Conservation (phyloP, 495 filamentous ascomycete genomes). For the Neurospora cerealis region DNA sequence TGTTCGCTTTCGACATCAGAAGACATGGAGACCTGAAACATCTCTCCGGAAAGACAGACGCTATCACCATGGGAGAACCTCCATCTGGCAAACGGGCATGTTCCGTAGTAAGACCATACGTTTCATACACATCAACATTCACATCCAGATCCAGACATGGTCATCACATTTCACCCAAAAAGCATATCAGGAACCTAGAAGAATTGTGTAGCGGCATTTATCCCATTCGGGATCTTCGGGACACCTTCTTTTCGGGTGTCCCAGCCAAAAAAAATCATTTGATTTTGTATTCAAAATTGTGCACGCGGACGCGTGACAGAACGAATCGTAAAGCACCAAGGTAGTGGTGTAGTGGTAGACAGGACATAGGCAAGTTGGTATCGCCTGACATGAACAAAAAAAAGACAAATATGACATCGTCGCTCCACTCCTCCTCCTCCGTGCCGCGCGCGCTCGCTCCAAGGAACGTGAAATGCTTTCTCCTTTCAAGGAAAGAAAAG, state of each 20-base stretch:
- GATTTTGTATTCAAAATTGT: not conserved
- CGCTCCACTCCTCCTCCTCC: not conserved
- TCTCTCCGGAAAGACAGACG: not conserved
- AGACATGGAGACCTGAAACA: not conserved
- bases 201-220: not conserved
- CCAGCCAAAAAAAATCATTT: not conserved
- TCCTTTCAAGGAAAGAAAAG: not conserved
- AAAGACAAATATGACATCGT: not conserved
- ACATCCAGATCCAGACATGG: not conserved
- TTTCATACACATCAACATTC: not conserved
- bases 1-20: not conserved
- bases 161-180: not conserved
- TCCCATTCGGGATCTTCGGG: not conserved
- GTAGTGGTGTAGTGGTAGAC: not conserved
- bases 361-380: not conserved
- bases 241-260: not conserved
- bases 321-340: not conserved
- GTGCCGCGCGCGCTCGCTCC: slow-evolving; percentile 3
- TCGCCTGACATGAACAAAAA: not conserved
- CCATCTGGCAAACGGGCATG: not conserved
- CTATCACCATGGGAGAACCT: not conserved
- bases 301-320: not conserved
- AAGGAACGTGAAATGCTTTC: slow-evolving; percentile 9
- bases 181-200: not conserved
- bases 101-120: not conserved